Percentiles rank a stretch among this genome's conserved stretches.
phyloP scores from a whole-genome alignment of 2,329 filamentous ascomycete genomes.

The Pseudocercospora musae region DNA sequence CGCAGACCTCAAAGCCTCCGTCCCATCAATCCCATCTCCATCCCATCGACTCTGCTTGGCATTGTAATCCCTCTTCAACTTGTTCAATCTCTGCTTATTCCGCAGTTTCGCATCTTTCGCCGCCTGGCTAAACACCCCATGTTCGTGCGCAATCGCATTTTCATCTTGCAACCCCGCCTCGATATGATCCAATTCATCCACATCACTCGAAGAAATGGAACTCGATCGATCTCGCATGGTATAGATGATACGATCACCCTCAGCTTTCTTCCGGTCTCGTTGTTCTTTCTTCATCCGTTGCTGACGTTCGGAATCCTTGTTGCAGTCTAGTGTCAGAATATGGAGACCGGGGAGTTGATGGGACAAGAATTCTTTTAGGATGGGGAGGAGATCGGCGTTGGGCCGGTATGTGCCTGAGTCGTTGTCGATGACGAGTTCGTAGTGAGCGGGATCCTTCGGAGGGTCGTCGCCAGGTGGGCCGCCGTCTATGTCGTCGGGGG shows the following conservation, averaged over 20 bases:
- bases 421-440: constrained; percentile 91
- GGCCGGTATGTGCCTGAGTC: constrained; percentile 92
- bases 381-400: constrained; percentile 69
- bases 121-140: constrained; percentile 20
- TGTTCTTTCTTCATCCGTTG: constrained; percentile 73
- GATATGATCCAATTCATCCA: constrained; percentile 53
- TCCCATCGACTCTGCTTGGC: not conserved
- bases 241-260: constrained; percentile 53
- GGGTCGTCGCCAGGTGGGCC: constrained; percentile 42
- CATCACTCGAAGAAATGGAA: constrained; percentile 54
- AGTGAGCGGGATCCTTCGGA: constrained; percentile 57
- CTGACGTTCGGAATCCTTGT: constrained; percentile 68
- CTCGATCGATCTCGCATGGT: constrained; percentile 49
- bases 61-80: constrained; percentile 14
- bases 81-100: constrained; percentile 21
- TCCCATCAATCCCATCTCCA: not conserved
- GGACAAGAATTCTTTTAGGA: constrained; percentile 67
- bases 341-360: constrained; percentile 74
- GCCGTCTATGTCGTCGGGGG: constrained; percentile 49
- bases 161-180: constrained; percentile 22
- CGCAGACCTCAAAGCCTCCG: not conserved
- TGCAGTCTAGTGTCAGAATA: constrained; percentile 70
- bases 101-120: constrained; percentile 25
- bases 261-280: constrained; percentile 66
- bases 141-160: constrained; percentile 16